Conservation (phyloP, 805 yeast species). For the Candida vartiovaarae region DNA sequence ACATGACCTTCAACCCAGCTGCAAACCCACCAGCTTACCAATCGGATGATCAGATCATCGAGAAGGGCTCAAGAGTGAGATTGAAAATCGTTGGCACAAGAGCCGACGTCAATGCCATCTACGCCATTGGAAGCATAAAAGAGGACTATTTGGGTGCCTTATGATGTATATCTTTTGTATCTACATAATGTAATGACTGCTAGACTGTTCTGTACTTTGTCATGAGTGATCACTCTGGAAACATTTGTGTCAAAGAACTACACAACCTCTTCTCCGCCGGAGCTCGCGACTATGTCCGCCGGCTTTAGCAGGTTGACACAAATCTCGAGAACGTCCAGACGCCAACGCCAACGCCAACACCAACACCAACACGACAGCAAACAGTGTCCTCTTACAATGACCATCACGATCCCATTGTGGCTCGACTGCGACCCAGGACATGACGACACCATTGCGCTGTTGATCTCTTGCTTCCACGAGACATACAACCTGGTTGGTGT, state of each 20-base stretch:
- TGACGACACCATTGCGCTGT: conserved; percentile 76
- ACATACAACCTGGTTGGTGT: conserved; percentile 28
- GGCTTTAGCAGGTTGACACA: too few relatives aligned
- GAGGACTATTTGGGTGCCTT: conserved; percentile 94
- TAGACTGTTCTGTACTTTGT: too few relatives aligned
- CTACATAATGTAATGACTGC: too few relatives aligned
- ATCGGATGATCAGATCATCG: conserved; percentile 89
- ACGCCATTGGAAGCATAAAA: conserved; percentile 95
- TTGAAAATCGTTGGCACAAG: conserved; percentile 95
- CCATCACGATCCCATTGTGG: conserved; percentile 58
- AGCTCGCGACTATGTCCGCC: too few relatives aligned
- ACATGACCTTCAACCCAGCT: conserved; percentile 88
- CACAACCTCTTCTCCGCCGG: too few relatives aligned
- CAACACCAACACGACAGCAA: too few relatives aligned
- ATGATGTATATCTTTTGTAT: conserved; percentile 15
- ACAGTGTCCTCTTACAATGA: not conserved
- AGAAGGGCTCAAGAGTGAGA: conserved; percentile 89
- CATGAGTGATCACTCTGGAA: too few relatives aligned
- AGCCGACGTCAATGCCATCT: conserved; percentile 94
- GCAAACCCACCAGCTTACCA: conserved; percentile 98
- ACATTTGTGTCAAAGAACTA: too few relatives aligned
- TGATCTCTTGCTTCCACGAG: conserved; percentile 56
- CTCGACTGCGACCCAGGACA: conserved; percentile 91
- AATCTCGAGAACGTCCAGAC: too few relatives aligned
- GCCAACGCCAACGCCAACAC: too few relatives aligned